A percentile compares a stretch with the other conserved stretches of the same genome.
These are phyloP conservation scores for Didymosphaeria variabile DNA, from an alignment of 2,329 filamentous ascomycete genomes.

Conservation along the genomic window DNA sequence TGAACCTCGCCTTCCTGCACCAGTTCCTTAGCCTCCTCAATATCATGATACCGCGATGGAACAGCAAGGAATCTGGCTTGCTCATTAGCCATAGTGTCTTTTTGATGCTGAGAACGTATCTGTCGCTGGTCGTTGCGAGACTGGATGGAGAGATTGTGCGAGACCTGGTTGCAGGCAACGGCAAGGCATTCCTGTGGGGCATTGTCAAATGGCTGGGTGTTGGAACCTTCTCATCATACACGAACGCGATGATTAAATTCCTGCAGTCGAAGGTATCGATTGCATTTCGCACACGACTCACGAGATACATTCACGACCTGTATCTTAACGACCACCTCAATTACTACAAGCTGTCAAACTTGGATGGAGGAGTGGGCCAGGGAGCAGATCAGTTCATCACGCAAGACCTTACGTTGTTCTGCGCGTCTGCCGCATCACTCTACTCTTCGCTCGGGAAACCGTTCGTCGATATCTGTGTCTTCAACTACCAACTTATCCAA, in stretches of 20 bases:
- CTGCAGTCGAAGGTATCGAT: constrained; percentile 98
- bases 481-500: constrained; percentile 96
- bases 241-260: constrained; percentile 99
- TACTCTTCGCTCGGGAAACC: constrained; percentile 99
- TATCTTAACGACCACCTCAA: constrained; percentile 95
- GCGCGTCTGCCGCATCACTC: constrained; percentile 86
- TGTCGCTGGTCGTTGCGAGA: constrained; percentile 90
- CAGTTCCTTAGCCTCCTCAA: constrained; percentile 96
- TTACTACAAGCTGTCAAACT: constrained; percentile 93
- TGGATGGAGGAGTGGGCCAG: constrained; percentile 92
- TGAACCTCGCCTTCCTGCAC: constrained; percentile 95
- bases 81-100: constrained; percentile 89
- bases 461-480: constrained; percentile 94
- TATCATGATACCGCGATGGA: constrained; percentile 97
- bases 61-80: constrained; percentile 92
- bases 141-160: constrained; percentile 96
- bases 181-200: constrained; percentile 85
- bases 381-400: constrained; percentile 97
- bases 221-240: constrained; percentile 92
- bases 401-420: constrained; percentile 95
- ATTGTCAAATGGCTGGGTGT: constrained; percentile 95
- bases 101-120: constrained; percentile 88
- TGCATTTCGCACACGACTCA: constrained; percentile 93
- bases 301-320: constrained; percentile 94
- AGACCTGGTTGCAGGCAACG: constrained; percentile 94